Percentiles rank a stretch among this genome's conserved stretches.
These are phyloP conservation scores for Stramenopiles sp. DNA, from an alignment of 352 stramenopile species.

Conservation along the genomic window DNA sequence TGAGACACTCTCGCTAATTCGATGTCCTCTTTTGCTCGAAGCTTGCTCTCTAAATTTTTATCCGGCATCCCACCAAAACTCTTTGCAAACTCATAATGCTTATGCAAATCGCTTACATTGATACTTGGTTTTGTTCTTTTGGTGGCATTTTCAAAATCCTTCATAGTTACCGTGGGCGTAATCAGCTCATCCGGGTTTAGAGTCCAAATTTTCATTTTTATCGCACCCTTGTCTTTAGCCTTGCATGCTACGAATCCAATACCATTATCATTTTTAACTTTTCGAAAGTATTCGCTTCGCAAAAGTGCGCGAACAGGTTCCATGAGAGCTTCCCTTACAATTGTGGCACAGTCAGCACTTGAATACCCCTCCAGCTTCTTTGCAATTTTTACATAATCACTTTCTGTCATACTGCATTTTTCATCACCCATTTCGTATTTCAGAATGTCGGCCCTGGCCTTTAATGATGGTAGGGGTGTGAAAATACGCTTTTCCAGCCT, in stretches of 20 bases:
- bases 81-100: neutral
- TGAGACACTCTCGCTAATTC: neutral
- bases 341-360: neutral
- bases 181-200: neutral
- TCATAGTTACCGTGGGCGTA: neutral
- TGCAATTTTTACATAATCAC: neutral
- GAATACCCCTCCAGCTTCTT: neutral
- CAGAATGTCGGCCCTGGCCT: neutral
- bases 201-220: neutral
- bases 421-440: neutral
- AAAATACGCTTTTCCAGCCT: slow-evolving; percentile 88
- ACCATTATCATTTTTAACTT: neutral
- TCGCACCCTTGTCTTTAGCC: neutral
- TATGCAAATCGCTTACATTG: neutral
- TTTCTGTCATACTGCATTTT: neutral
- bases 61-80: neutral
- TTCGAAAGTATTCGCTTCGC: neutral
- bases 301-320: neutral
- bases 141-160: neutral
- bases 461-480: slow-evolving; percentile 38
- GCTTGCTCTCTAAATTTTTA: neutral
- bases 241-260: neutral
- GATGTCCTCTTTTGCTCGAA: neutral
- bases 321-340: neutral
- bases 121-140: neutral